A percentile compares a stretch with the other conserved stretches of the same genome.
Conservation (phyloP, 495 filamentous ascomycete genomes). For the Saxophila tyrrhenica region DNA sequence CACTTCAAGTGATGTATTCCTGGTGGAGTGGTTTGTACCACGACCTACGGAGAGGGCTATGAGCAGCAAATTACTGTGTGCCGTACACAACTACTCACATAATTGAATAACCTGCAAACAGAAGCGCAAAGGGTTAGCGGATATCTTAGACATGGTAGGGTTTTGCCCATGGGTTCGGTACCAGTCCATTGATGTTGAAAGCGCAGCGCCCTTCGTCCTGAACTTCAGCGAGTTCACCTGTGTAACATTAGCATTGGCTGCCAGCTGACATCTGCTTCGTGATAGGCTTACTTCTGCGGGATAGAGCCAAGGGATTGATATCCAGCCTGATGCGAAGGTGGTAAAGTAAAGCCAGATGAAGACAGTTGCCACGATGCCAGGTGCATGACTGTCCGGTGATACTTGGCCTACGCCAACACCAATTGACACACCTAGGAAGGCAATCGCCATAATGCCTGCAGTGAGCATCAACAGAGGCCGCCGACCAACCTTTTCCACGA, state of each 20-base stretch:
- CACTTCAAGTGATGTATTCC: slow-evolving; percentile 47
- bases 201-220: slow-evolving; percentile 7
- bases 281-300: neutral
- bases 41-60: too few relatives aligned
- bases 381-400: neutral
- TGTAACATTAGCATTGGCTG: too few relatives aligned
- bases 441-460: slow-evolving; percentile 5
- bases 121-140: too few relatives aligned
- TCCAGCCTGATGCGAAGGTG: slow-evolving; percentile 10
- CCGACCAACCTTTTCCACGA: slow-evolving; percentile 10
- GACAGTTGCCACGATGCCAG: slow-evolving; percentile 11
- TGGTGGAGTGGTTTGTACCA: slow-evolving; percentile 53
- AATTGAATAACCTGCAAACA: slow-evolving; percentile 2
- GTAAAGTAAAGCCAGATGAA: slow-evolving; percentile 15
- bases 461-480: slow-evolving; percentile 7
- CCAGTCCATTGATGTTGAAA: slow-evolving; percentile 1
- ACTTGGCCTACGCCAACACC: slow-evolving; percentile 9
- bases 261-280: too few relatives aligned
- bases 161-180: too few relatives aligned
- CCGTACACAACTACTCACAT: too few relatives aligned
- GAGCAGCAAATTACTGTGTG: too few relatives aligned
- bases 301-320: slow-evolving; percentile 12
- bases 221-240: slow-evolving; percentile 7
- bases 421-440: slow-evolving; percentile 13
- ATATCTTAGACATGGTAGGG: too few relatives aligned